Percentiles rank a stretch among this genome's conserved stretches.
Conservation (phyloP, 805 yeast genomes). For the Myxozyma vanderwaltii region DNA sequence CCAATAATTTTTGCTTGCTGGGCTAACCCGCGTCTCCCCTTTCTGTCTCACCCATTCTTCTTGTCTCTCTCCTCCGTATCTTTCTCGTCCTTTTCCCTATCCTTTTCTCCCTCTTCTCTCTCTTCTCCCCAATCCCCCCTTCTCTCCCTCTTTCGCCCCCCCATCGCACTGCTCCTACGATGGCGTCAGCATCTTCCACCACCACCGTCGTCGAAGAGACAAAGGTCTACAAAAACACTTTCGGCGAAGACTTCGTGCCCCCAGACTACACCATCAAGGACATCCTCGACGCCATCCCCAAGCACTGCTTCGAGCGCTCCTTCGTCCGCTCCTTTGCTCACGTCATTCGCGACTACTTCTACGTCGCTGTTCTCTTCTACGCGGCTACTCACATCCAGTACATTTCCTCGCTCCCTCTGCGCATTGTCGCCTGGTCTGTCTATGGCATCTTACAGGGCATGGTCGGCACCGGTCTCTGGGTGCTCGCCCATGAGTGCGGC, state of each 20-base stretch:
- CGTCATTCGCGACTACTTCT: conserved; percentile 64
- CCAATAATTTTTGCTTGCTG: neutral
- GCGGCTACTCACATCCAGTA: conserved; percentile 55
- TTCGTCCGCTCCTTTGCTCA: conserved; percentile 58
- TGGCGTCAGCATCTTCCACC: conserved; percentile 7
- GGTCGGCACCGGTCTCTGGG: conserved; percentile 79
- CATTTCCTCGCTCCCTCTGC: conserved; percentile 48
- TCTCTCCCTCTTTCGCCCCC: conserved; percentile 1
- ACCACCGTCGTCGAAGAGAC: conserved; percentile 24
- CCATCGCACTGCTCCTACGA: neutral
- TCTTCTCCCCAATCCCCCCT: neutral
- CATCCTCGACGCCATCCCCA: conserved; percentile 69
- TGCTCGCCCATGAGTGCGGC: conserved; percentile 89
- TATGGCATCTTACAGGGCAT: conserved; percentile 62
- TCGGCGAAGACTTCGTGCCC: conserved; percentile 67
- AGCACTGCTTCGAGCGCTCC: conserved; percentile 70
- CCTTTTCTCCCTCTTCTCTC: conserved; percentile 1
- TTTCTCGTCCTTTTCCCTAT: neutral
- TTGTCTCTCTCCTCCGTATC: neutral
- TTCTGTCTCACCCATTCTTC: neutral
- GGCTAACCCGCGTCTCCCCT: neutral
- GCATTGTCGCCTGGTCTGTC: conserved; percentile 61
- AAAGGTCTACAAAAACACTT: conserved; percentile 32
- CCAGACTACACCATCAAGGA: conserved; percentile 80
- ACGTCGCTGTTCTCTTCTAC: conserved; percentile 49